These are phyloP conservation scores for Aspergillus chevalieri DNA, from an alignment of 2,329 filamentous ascomycete genomes.

Conservation along the genomic window DNA sequence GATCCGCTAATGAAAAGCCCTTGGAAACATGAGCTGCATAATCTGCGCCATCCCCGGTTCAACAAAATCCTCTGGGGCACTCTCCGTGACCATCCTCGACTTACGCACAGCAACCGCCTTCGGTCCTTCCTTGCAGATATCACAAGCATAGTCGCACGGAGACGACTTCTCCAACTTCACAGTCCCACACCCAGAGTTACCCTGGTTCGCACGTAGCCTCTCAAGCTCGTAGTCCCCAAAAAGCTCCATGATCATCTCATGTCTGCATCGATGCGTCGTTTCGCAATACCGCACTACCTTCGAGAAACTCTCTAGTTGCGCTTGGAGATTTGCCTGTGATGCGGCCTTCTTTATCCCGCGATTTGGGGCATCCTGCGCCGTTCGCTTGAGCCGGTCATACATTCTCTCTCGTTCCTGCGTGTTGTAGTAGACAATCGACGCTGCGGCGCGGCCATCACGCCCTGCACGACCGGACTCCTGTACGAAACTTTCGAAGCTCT, in stretches of 20 bases:
- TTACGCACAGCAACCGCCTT: slow-evolving; percentile 54
- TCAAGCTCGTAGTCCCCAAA: slow-evolving; percentile 59
- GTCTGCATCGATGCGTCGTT: slow-evolving; percentile 64
- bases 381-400: slow-evolving; percentile 46
- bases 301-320: slow-evolving; percentile 57
- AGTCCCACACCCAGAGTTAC: neutral
- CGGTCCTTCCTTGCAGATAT: slow-evolving; percentile 66
- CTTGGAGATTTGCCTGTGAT: slow-evolving; percentile 31
- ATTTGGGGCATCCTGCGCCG: slow-evolving; percentile 34
- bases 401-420: slow-evolving; percentile 77
- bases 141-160: slow-evolving; percentile 67
- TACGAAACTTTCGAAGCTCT: slow-evolving; percentile 93
- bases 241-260: slow-evolving; percentile 67
- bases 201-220: slow-evolving; percentile 19
- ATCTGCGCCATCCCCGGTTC: slow-evolving; percentile 5
- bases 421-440: slow-evolving; percentile 87
- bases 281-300: slow-evolving; percentile 78
- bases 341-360: slow-evolving; percentile 32
- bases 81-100: slow-evolving; percentile 24
- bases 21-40: slow-evolving; percentile 13
- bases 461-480: slow-evolving; percentile 92
- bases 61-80: slow-evolving; percentile 7
- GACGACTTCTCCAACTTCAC: slow-evolving; percentile 27
- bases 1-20: neutral
- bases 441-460: slow-evolving; percentile 77